Evolutionary conservation across 345 rosid genomes (phyloP).

Genomic region (Psidium guajava): DNA sequence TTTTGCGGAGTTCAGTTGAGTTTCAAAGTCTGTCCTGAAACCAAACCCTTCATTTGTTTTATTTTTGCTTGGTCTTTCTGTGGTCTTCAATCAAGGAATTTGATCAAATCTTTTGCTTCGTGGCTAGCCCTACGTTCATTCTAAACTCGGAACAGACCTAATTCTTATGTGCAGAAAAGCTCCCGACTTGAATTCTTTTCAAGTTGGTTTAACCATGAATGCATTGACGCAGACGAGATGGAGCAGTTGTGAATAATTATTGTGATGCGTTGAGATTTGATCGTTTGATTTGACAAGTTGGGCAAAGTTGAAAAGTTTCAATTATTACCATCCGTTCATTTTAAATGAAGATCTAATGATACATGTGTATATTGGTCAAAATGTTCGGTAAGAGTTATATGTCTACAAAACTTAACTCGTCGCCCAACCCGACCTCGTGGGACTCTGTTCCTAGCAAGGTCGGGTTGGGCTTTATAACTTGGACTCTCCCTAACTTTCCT

Average conservation of each 20-base stretch:
- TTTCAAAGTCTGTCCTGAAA: background rate
- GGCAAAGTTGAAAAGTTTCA: background rate
- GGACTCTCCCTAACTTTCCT: background rate
- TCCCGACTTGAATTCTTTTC: background rate
- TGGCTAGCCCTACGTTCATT: background rate
- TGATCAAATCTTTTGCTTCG: background rate
- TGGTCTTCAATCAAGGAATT: background rate
- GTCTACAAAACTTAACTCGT: background rate
- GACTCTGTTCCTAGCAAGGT: background rate
- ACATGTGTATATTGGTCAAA: background rate
- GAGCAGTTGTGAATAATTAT: background rate
- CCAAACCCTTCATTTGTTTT: background rate
- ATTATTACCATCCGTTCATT: background rate
- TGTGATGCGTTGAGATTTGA: background rate
- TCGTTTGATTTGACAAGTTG: background rate
- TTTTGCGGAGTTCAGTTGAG: background rate
- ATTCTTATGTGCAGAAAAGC: background rate
- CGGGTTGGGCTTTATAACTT: background rate
- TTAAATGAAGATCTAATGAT: background rate
- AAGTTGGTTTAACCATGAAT: background rate
- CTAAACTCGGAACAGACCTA: accelerated
- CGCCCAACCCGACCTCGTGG: too few relatives aligned
- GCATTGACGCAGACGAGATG: background rate
- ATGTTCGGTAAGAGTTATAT: background rate
- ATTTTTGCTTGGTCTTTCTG: background rate